Base-by-base conservation (phyloP, 306 rosid genomes). In the Canavalia gladiata region DNA sequence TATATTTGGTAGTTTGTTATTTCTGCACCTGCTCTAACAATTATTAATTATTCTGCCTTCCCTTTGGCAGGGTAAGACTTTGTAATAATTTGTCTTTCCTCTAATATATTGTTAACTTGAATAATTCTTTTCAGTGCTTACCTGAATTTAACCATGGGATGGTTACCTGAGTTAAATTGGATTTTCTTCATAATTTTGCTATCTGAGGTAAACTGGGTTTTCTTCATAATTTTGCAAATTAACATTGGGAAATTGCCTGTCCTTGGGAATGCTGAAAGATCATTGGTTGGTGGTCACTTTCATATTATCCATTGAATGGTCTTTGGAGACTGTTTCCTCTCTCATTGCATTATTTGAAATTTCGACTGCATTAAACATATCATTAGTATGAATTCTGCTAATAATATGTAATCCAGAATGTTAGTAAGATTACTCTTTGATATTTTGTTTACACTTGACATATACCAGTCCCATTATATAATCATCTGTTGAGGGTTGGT, bases 201-300 rank as follows among this genome's bases (percentile, higher is more conserved):
- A 13, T 33, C 31, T 51, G n/a, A 37, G 46, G 60, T 52, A 18
- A 66, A 66, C 6, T 74, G 42, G 11, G 6, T 39, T 52, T 74
- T 56, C 77, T 43, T 41, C 33, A 39, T 65, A 18, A 37, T 37
- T 64, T 64, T 64, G 12, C 33, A 65, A 65, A 65, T 39, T 7
- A 28, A 63, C 49, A 49, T n/a, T 43, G 9, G 56, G 8, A 55
- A 77, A 5, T 31, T 25, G 62, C 11, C n/a, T 56, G 35, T 4
- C n/a, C 29, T 46, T 10, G 50, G 55, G 52, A 69, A 35, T 28
- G n/a, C 71, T 18, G 37, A 57, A 41, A 42, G 56, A 56, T 55
- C 43, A 31, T 55, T 33, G 50, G 69, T 56, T 35, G 43, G 37
- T 43, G 58, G 68, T 43, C 57, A 78, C 57, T 41, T 43, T 68